phyloP scores from a whole-genome alignment of 2,329 filamentous ascomycete genomes.

The Microthyrium microscopicum region DNA sequence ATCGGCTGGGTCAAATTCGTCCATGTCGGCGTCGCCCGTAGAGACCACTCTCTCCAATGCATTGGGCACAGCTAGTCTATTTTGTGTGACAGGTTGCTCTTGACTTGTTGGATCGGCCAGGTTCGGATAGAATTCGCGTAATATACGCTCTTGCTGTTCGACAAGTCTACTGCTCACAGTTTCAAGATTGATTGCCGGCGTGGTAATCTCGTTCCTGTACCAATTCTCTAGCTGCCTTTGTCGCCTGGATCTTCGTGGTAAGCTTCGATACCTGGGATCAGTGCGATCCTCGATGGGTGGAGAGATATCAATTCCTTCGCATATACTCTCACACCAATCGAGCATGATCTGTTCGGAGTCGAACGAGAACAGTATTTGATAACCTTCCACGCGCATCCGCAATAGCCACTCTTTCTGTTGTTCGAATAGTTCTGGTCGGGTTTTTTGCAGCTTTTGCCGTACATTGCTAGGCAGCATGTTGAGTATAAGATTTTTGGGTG shows the following conservation, averaged over 20 bases:
- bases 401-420: conserved; percentile 42
- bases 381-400: conserved; percentile 54
- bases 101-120: conserved; percentile 14
- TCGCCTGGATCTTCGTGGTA: conserved; percentile 26
- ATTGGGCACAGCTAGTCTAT: neutral
- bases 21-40: conserved; percentile 1
- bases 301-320: conserved; percentile 58
- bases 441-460: conserved; percentile 23
- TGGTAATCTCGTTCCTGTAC: conserved; percentile 15
- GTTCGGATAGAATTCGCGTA: conserved; percentile 29
- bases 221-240: conserved; percentile 19
- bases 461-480: conserved; percentile 26
- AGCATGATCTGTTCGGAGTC: conserved; percentile 48
- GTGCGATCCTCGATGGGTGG: conserved; percentile 52
- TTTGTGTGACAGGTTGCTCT: too few relatives aligned
- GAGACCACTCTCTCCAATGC: neutral
- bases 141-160: conserved; percentile 31
- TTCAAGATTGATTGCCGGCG: conserved; percentile 11
- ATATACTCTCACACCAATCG: conserved; percentile 50
- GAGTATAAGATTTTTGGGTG: conserved; percentile 28
- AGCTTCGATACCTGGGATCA: conserved; percentile 27
- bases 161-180: conserved; percentile 23
- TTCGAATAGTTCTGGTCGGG: conserved; percentile 30
- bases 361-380: conserved; percentile 57
- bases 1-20: conserved; percentile 1